Conservation (phyloP, 1,284 basidiomycete genomes). For the Ceraceosorus guamensis region DNA sequence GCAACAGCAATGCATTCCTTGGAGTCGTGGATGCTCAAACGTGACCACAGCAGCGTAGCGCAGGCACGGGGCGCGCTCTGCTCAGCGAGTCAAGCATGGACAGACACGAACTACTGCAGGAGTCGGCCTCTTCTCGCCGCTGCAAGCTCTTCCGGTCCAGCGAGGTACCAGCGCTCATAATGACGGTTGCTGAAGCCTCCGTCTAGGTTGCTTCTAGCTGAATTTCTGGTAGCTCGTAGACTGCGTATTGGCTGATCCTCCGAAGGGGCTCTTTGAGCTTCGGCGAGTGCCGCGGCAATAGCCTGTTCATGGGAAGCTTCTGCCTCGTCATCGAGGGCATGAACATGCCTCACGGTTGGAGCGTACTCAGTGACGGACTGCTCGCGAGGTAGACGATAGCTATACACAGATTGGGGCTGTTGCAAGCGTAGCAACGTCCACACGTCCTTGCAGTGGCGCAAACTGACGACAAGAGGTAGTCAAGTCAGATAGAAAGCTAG, state of each 20-base stretch:
- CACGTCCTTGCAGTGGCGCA: neutral
- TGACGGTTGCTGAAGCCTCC: neutral
- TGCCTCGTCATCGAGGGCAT: neutral
- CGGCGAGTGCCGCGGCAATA: neutral
- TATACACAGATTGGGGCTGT: neutral
- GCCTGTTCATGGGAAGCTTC: neutral
- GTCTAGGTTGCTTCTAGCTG: neutral
- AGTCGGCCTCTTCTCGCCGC: neutral
- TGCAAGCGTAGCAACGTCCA: neutral
- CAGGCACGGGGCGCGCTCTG: too few relatives aligned
- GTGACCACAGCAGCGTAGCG: too few relatives aligned
- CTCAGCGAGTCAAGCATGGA: too few relatives aligned
- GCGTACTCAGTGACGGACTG: neutral
- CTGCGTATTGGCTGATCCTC: neutral
- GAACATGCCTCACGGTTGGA: neutral
- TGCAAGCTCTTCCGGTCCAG: neutral
- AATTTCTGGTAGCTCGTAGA: neutral
- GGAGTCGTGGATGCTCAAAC: too few relatives aligned
- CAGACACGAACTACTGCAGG: too few relatives aligned
- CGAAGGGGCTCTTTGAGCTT: neutral
- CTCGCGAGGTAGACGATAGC: neutral
- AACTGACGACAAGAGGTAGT: neutral
- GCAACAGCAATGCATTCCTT: too few relatives aligned
- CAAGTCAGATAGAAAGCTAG: neutral
- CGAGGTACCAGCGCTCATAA: neutral